Evolutionary conservation across 2,329 filamentous ascomycete genomes (phyloP), one percentile per base, ranked within the genome.

Genomic region (Exutisphaerella laricina): DNA sequence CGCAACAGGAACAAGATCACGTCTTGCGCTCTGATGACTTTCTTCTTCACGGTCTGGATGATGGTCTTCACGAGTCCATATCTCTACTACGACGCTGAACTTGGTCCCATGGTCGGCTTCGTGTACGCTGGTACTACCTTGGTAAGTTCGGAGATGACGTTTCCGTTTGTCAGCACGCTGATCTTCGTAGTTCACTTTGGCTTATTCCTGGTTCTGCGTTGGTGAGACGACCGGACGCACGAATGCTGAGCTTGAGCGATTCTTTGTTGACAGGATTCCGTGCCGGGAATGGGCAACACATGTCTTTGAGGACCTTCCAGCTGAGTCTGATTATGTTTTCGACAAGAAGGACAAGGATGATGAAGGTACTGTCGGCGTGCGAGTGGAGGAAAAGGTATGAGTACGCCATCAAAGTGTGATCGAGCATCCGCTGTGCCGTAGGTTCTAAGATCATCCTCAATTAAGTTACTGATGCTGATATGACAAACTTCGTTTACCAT

Each of bases 1-100:
- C 65, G 63, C 10, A 74, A 74, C 55, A 60, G 68, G 36, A 71
- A 70, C 54, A 71, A 71, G 53, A 71, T 70, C 49, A 66, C 61
- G n/a, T 59, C 66, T 6, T 60, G 64, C 4, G 61, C 70, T 0
- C 66, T 74, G 0, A 68, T 59, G 3, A 64, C 58, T 4, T 73
- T 73, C 58, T 73, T 61, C 61, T 55, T 69, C 41, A 68, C 65
- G 0, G 62, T 68, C 26, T 70, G 67, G 68, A 54, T 58, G 17
- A 66, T 60, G 9, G 63, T 65, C 22, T 70, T 69, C 41, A 67
- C 62, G 1, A 51, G 59, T 2, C 66, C 67, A 0, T 70, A 70
- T 34, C 51, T 70, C 5, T 70, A 70, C 56, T 70, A 69, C 56
- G 40, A 43, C 25, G 50, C 47, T 12, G 42, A 50, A 8, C 39